Base-by-base conservation (phyloP, 805 yeast species). In the Ogataea nonfermentans region DNA sequence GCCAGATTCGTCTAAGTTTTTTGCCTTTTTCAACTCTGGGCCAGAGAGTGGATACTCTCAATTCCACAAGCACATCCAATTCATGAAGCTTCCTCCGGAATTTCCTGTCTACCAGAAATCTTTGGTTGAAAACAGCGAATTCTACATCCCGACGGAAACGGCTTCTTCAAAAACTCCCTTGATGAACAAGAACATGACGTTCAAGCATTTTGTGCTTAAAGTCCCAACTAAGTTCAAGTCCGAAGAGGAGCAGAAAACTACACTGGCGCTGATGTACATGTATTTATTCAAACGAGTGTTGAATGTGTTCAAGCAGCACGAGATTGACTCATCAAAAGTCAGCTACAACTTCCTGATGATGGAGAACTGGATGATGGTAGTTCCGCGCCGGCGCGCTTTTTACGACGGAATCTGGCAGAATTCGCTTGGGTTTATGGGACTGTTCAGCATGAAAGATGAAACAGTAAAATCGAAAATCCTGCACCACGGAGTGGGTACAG, bases 31-130 rank as follows among this genome's bases (percentile, higher is more conserved):
- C 72, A 91, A 91, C 62, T 80, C 87, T 56, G 99, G 99, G 6
- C 78, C 80, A 13, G 73, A 78, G 51, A 79, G 95, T 46, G 99
- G 98, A 1, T 95, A 96, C n/a, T 88, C 96, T 0, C 93, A 89
- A 55, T 82, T 85, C 33, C 99, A 91, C 66, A 88, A 86, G 58
- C 99, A 91, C 63, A 63, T 93, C 47, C 99, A 93, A 63, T 80
- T 90, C 62, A 68, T 91, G 73, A 70, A 78, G 30, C 66, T 85
- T 30, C 95, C 96, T 2, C 58, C 65, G 6, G 65, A 69, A 15
- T 81, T 79, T 57, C 62, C 61, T 1, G 74, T 84, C 6, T 79
- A 74, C 56, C 83, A 86, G 36, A 81, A 78, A 32, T 46, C 55
- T 10, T 53, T 73, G n/a, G 66, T 73, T 12, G 62, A 68, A 4